Evolutionary conservation across 2,329 filamentous ascomycete genomes (phyloP).

Genomic region (Neobulgaria alba): DNA sequence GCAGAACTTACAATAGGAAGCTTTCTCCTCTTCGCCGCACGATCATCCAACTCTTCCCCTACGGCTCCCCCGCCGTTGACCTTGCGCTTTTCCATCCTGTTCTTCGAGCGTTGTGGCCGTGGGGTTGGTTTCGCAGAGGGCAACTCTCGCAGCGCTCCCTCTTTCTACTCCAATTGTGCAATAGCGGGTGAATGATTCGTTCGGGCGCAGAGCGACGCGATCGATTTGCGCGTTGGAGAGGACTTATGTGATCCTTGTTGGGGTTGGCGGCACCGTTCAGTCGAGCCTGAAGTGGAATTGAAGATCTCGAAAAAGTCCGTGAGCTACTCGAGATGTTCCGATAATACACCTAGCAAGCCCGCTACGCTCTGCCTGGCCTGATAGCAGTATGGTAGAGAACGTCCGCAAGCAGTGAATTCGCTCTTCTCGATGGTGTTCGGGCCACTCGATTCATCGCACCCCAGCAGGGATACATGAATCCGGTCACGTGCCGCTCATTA

Average conservation of each 20-base stretch:
- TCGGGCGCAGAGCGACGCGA: conserved; percentile 8
- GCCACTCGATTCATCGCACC: too few relatives aligned
- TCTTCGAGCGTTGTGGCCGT: conserved; percentile 5
- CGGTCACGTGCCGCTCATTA: too few relatives aligned
- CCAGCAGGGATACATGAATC: too few relatives aligned
- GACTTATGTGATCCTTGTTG: conserved; percentile 5
- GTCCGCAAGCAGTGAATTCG: too few relatives aligned
- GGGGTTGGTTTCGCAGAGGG: conserved; percentile 2
- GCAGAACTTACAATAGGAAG: conserved; percentile 42
- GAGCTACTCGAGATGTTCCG: too few relatives aligned
- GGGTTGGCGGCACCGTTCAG: conserved; percentile 2
- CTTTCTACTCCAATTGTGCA: conserved; percentile 9
- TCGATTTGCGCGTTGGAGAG: conserved; percentile 10
- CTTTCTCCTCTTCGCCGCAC: conserved; percentile 50
- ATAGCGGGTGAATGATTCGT: conserved; percentile 8
- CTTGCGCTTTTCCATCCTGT: conserved; percentile 44
- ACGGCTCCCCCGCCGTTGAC: conserved; percentile 33
- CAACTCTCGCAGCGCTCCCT: conserved; percentile 3
- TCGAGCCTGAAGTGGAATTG: too few relatives aligned
- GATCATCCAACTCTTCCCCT: conserved; percentile 41
- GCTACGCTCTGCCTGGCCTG: too few relatives aligned
- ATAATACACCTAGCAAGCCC: too few relatives aligned
- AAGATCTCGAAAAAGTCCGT: too few relatives aligned
- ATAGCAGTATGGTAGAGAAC: too few relatives aligned
- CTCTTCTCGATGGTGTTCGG: too few relatives aligned